A percentile compares a stretch with the other conserved stretches of the same genome.
Conservation (phyloP, 1,284 basidiomycete genomes). For the Puccinia hordei region DNA sequence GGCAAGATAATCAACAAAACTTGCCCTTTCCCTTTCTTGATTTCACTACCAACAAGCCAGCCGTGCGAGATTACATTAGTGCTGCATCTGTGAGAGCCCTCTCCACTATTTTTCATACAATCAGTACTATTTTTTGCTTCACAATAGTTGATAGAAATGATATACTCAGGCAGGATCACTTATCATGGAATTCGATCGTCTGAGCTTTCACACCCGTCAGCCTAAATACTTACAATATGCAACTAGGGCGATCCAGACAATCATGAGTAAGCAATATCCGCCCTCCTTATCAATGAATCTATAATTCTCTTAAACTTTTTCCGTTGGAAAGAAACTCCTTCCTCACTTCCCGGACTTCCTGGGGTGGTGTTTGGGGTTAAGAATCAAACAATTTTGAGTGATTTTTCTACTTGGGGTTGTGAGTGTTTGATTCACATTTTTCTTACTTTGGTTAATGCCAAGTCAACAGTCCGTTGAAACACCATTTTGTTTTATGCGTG, state of each 20-base stretch:
- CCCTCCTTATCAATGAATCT: not conserved
- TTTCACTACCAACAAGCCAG: constrained; percentile 19
- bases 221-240: constrained; percentile 41
- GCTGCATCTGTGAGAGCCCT: constrained; percentile 9
- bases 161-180: not conserved
- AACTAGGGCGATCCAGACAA: constrained; percentile 32
- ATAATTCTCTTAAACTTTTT: not conserved
- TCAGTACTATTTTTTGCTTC: not conserved
- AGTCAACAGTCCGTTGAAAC: not conserved
- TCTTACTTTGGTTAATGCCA: too few relatives aligned
- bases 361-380: constrained; percentile 5
- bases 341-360: constrained; percentile 31
- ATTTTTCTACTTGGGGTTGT: constrained; percentile 42
- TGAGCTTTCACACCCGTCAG: constrained; percentile 43
- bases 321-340: constrained; percentile 7
- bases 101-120: not conserved
- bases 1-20: constrained; percentile 37
- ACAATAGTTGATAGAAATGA: not conserved
- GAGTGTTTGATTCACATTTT: not conserved
- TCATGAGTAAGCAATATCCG: constrained; percentile 32
- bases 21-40: constrained; percentile 31
- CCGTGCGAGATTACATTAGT: constrained; percentile 8
- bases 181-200: constrained; percentile 47
- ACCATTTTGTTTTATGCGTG: not conserved
- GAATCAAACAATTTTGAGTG: constrained; percentile 19